Evolutionary conservation across 208 protist genomes (phyloP), one percentile per base, ranked within the genome.

Genomic region (Acanthamoeba castellanii): DNA sequence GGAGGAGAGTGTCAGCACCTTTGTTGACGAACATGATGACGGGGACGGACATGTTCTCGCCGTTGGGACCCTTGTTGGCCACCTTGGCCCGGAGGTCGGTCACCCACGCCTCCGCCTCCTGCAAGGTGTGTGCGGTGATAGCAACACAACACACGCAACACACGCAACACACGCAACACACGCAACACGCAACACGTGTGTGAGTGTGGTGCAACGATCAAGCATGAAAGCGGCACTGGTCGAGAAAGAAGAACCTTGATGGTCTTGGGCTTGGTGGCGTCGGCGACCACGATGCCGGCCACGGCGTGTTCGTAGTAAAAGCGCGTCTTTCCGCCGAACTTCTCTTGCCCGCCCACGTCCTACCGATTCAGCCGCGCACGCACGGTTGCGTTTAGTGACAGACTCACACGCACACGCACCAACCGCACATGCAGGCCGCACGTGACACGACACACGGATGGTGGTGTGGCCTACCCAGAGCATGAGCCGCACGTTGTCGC

Each of bases 301-400:
- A 88, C 81, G 5, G 81, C 37, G 81, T 88, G 45, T 34, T 88
- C n/a, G 50, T 88, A 88, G 81, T 42, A 88, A 50, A 88, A 88
- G n/a, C 81, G 81, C 52, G 81, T 88, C 81, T 88, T 88, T 5
- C 81, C 81, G 8, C 81, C 50, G 50, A 88, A 88, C 81, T 88
- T 55, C 81, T 88, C 81, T 9, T 88, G 50, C 20, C 81, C 81
- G 50, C 81, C 50, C 50, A 88, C 52, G 30, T 88, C 81, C 81
- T 88, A 13, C 25, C 30, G 34, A 13, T 45, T 37, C 22, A 81
- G 34, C 45, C 5, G 45, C 45, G 37, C 37, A 42, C 37, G 37
- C 1, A 42, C 45, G 45, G 45, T 47, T 66, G 25, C 16, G 22
- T 66, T n/a, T 14, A 66, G 22, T 22, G 7, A 1, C 13, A 0